Evolutionary conservation across 208 protist species (phyloP), one percentile per base, ranked within the genome.

Genomic region (Leishmania tropica): DNA sequence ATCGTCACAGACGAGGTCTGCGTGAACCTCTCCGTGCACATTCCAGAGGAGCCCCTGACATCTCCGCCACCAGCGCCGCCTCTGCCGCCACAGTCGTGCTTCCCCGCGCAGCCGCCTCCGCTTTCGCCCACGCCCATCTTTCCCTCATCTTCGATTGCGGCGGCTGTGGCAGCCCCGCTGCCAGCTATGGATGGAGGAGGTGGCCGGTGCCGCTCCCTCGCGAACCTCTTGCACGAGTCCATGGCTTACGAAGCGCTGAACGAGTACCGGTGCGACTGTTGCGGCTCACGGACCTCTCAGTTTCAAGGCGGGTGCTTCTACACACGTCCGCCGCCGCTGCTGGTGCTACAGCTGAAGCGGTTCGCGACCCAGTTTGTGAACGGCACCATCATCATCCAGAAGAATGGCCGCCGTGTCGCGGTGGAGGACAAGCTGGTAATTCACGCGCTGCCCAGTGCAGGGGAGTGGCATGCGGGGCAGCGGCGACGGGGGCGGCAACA

Each of bases 261-360:
- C 7, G 86, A 83, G 48, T 97, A 97, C 83, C 56, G 78, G 17
- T 97, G 94, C 75, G 94, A 97, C 78, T 79, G 74, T 17, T 97
- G 94, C 74, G 81, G 87, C 3, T 79, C 74, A 0, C 86, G 78
- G 6, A 64, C 81, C 1, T 28, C 80, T 42, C 88, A 93, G 79
- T 87, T 87, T 35, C 92, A 97, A 72, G 90, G 89, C 51, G 91
- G 87, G 56, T 94, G 91, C 83, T 90, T 97, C 56, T 90, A 90
- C 70, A 85, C 87, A 40, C 58, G 82, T 2, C 85, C 84, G 0
- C 92, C 94, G 24, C 85, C 86, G 0, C 19, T 97, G 67, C 87
- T 97, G 48, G 64, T 92, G 8, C 70, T 95, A 40, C 94, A 97
- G 76, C 80, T 97, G 53, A 97, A 97, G 83, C 89, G 94, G 28